These are phyloP conservation scores for Ustilago esculenta DNA, from an alignment of 1,284 basidiomycete genomes.

Conservation along the genomic window DNA sequence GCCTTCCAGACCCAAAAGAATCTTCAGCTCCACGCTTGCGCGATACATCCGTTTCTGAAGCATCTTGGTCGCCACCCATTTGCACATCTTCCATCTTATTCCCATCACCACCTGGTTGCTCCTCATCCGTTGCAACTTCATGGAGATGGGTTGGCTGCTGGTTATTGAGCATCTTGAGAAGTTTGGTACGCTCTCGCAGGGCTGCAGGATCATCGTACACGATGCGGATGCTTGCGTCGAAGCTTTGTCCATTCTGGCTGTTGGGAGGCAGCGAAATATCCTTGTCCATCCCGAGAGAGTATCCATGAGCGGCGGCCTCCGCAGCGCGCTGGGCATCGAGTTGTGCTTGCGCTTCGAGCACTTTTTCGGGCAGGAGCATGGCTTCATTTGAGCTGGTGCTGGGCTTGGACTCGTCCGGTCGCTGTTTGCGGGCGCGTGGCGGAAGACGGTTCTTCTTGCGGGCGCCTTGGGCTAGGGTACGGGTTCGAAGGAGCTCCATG, in stretches of 20 bases:
- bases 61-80: not conserved
- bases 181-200: conserved; percentile 31
- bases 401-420: conserved; percentile 13
- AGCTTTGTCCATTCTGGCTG: conserved; percentile 13
- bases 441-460: conserved; percentile 30
- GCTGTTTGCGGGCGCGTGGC: conserved; percentile 36
- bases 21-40: conserved; percentile 22
- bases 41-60: not conserved
- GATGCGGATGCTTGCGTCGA: conserved; percentile 41
- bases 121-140: not conserved
- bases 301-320: conserved; percentile 43
- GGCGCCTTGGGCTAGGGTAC: conserved; percentile 20
- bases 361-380: conserved; percentile 32
- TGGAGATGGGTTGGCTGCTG: conserved; percentile 9
- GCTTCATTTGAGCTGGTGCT: not conserved
- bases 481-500: conserved; percentile 33
- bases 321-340: conserved; percentile 42
- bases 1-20: conserved; percentile 19
- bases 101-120: not conserved
- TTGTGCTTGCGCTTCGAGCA: conserved; percentile 38
- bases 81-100: conserved; percentile 2
- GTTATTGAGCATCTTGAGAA: conserved; percentile 46
- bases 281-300: conserved; percentile 43
- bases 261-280: conserved; percentile 3
- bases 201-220: conserved; percentile 57